Evolutionary conservation across 2,329 filamentous ascomycete species (phyloP).

Genomic region (Neofusicoccum laricinum): DNA sequence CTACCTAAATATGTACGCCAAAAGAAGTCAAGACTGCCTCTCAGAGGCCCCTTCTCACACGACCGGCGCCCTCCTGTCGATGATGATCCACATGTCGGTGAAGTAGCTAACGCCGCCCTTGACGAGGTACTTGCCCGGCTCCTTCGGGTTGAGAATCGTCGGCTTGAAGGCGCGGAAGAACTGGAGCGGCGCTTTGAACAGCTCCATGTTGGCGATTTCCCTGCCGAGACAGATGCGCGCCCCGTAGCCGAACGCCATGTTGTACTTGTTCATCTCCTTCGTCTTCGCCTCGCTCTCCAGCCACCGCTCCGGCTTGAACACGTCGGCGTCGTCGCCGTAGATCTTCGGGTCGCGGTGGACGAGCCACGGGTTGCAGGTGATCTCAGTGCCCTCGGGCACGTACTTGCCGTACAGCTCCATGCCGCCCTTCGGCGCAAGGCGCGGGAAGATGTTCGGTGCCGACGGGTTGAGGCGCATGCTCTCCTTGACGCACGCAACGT

Average conservation of each 20-base stretch:
- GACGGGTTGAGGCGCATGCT: slow-evolving; percentile 51
- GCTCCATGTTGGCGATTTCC: slow-evolving; percentile 53
- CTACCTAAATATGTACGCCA: neutral
- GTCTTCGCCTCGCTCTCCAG: slow-evolving; percentile 35
- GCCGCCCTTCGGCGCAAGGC: slow-evolving; percentile 37
- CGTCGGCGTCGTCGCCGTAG: slow-evolving; percentile 27
- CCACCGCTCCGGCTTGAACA: slow-evolving; percentile 31
- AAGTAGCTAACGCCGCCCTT: slow-evolving; percentile 45
- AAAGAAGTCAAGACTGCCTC: neutral
- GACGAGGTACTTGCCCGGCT: slow-evolving; percentile 36
- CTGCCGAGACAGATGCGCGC: slow-evolving; percentile 48
- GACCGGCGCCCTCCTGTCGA: slow-evolving; percentile 23
- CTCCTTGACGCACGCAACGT: slow-evolving; percentile 51
- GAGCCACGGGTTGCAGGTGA: slow-evolving; percentile 31
- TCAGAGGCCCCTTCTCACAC: neutral
- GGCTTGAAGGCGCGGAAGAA: slow-evolving; percentile 43
- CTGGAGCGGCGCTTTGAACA: slow-evolving; percentile 45
- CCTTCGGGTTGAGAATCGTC: slow-evolving; percentile 27
- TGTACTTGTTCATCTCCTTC: slow-evolving; percentile 47
- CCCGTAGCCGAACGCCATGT: slow-evolving; percentile 52
- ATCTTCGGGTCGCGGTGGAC: slow-evolving; percentile 29
- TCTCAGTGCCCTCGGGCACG: slow-evolving; percentile 27
- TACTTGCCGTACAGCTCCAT: slow-evolving; percentile 36
- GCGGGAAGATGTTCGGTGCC: slow-evolving; percentile 51
- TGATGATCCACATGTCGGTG: slow-evolving; percentile 40